A percentile compares a stretch with the other conserved stretches of the same genome.
These are phyloP conservation scores for Lathyrus oleraceus DNA, from an alignment of 306 rosid genomes.

Conservation along the genomic window DNA sequence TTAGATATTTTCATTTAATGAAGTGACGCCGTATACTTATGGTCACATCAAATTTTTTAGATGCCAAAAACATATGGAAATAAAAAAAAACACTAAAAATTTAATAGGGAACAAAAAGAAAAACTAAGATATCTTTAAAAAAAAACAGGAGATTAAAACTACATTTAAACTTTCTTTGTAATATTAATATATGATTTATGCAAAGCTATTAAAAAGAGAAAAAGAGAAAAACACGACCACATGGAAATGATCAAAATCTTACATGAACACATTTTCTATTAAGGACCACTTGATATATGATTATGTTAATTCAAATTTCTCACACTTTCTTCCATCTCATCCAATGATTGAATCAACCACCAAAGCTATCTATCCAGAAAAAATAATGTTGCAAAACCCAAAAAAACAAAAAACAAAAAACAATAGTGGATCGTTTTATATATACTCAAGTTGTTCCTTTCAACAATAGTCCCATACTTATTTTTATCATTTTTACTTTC, in stretches of 20 bases:
- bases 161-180: too few species aligned
- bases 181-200: too few species aligned
- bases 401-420: too few species aligned
- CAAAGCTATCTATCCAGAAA: background rate
- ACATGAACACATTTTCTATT: background rate
- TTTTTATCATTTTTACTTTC: background rate
- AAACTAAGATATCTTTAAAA: too few species aligned
- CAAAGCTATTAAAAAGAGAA: too few species aligned
- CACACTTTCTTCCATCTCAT: background rate
- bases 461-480: constrained; percentile 28
- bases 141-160: too few species aligned
- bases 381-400: constrained; percentile 31
- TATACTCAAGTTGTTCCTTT: background rate
- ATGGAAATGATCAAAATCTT: constrained; percentile 50
- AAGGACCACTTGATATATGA: constrained; percentile 30
- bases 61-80: too few species aligned
- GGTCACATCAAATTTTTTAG: too few species aligned
- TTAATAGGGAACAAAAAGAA: too few species aligned
- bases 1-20: too few species aligned
- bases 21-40: too few species aligned
- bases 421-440: background rate
- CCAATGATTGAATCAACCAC: background rate
- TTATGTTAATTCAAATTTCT: background rate
- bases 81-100: too few species aligned
- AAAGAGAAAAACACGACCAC: background rate